phyloP scores from a whole-genome alignment of 2,329 filamentous ascomycete species.

The Hawksworthiomyces lignivorus region DNA sequence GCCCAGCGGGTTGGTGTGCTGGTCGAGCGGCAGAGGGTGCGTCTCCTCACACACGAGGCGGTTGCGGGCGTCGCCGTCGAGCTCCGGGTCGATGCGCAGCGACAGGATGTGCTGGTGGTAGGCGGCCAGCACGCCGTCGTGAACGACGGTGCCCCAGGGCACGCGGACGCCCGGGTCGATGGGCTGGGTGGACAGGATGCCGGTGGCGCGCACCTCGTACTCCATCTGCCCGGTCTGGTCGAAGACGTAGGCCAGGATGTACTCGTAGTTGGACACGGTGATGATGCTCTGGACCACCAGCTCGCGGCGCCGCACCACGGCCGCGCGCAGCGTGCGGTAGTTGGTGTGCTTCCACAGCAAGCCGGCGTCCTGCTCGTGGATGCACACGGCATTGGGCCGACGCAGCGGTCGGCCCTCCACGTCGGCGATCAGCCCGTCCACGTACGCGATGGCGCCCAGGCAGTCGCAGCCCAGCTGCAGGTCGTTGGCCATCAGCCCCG shows the following conservation, averaged over 20 bases:
- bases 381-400: conserved; percentile 48
- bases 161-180: conserved; percentile 48
- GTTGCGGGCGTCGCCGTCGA: conserved; percentile 38
- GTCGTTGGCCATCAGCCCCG: conserved; percentile 60
- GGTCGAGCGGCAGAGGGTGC: conserved; percentile 31
- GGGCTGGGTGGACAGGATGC: conserved; percentile 53
- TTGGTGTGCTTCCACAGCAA: conserved; percentile 69
- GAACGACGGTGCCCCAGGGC: conserved; percentile 54
- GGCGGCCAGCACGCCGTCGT: conserved; percentile 55
- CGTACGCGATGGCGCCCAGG: conserved; percentile 55
- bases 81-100: conserved; percentile 54
- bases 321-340: conserved; percentile 52
- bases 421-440: conserved; percentile 54
- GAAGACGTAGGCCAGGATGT: conserved; percentile 44
- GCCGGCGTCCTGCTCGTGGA: conserved; percentile 33
- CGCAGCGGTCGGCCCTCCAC: conserved; percentile 53
- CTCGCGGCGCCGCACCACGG: conserved; percentile 51
- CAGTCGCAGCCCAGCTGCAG: conserved; percentile 62
- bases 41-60: conserved; percentile 37
- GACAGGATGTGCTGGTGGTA: conserved; percentile 66
- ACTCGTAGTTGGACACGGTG: conserved; percentile 65
- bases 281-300: conserved; percentile 62
- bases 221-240: conserved; percentile 54
- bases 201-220: conserved; percentile 57
- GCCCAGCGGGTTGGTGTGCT: conserved; percentile 41